Percentiles rank a stretch among this genome's conserved stretches.
Evolutionary conservation across 345 rosid genomes (phyloP).

Genomic region (Eucalyptus fibrosa): DNA sequence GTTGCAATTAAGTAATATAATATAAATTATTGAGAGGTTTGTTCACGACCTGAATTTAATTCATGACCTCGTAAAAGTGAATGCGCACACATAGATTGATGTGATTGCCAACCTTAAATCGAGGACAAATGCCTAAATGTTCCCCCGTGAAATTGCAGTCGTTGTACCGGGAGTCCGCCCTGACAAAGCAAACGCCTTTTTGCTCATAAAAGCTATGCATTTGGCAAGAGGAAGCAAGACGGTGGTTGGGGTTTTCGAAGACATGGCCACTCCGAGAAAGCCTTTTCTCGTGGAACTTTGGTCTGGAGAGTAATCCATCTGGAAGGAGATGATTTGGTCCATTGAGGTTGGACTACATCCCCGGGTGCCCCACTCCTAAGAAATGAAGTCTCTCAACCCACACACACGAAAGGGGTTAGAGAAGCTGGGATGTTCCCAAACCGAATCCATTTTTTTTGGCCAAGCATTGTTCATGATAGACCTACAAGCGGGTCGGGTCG

Average conservation of each 20-base stretch:
- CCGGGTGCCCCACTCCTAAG: background rate
- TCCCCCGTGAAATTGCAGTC: background rate
- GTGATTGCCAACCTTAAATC: background rate
- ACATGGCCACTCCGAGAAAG: background rate
- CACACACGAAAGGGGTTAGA: background rate
- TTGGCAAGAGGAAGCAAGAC: background rate
- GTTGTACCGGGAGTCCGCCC: background rate
- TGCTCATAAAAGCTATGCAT: background rate
- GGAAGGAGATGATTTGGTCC: background rate
- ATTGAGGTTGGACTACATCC: background rate
- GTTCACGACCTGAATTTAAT: accelerated
- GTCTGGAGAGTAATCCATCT: background rate
- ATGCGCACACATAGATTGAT: background rate
- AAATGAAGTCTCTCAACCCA: background rate
- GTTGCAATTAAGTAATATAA: accelerated
- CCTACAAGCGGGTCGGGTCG: accelerated
- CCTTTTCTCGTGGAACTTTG: background rate
- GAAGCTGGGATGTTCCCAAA: background rate
- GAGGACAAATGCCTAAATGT: background rate
- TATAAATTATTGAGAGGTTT: background rate
- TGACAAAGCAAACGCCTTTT: background rate
- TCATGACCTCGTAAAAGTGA: background rate
- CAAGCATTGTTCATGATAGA: background rate
- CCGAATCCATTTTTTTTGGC: background rate
- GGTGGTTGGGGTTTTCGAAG: background rate